phyloP scores from a whole-genome alignment of 2,329 filamentous ascomycete genomes.

The Laburnicola sp. region DNA sequence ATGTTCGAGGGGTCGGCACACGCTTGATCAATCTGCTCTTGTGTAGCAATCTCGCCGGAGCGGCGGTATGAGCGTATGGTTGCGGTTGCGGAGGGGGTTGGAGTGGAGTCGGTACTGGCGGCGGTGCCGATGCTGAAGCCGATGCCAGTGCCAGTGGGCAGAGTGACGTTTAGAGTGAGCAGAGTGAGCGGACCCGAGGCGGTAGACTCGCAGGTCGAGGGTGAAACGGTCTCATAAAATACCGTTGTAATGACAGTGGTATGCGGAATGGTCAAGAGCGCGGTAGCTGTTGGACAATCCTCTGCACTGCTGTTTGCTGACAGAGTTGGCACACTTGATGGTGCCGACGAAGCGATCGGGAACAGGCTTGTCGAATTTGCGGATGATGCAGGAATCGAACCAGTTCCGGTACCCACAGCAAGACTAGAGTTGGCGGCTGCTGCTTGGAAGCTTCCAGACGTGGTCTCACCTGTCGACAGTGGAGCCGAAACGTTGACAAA shows the following conservation, averaged over 20 bases:
- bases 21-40: slow-evolving; percentile 29
- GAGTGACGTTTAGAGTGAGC: slow-evolving; percentile 9
- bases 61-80: slow-evolving; percentile 14
- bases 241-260: slow-evolving; percentile 8
- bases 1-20: slow-evolving; percentile 29
- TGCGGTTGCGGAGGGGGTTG: slow-evolving; percentile 6
- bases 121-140: no score
- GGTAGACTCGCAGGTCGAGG: slow-evolving; percentile 10
- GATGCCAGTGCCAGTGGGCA: slow-evolving; percentile 10
- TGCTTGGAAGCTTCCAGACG: not conserved
- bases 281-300: slow-evolving; percentile 6
- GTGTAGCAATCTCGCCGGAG: slow-evolving; percentile 25
- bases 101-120: no score
- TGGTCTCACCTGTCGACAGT: not conserved
- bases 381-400: no score
- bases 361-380: slow-evolving; percentile 12
- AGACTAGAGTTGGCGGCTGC: no score
- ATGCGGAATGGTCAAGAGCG: not conserved
- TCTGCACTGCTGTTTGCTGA: not conserved
- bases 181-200: slow-evolving; percentile 8
- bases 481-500: slow-evolving; percentile 4
- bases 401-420: not conserved
- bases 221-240: slow-evolving; percentile 5
- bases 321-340: slow-evolving; percentile 5
- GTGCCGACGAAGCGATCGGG: not conserved